Evolutionary conservation across 495 filamentous ascomycete species (phyloP).

Genomic region (Daldinia vernicosa): DNA sequence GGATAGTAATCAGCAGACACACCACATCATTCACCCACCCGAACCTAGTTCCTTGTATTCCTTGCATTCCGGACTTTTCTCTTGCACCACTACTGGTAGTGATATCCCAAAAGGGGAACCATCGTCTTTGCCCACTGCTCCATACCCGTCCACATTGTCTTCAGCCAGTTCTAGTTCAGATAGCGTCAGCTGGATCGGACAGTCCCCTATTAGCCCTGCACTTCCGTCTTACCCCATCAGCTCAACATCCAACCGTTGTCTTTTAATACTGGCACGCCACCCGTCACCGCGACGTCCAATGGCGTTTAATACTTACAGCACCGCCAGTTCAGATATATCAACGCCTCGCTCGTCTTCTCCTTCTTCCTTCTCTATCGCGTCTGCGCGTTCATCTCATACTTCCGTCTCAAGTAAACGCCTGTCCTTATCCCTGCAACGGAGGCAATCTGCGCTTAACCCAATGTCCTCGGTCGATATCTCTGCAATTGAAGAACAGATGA

Average conservation of each 20-base stretch:
- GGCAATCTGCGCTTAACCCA: slow-evolving; percentile 62
- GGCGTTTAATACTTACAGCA: slow-evolving; percentile 59
- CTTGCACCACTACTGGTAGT: slow-evolving; percentile 47
- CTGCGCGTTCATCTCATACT: slow-evolving; percentile 60
- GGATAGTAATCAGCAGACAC: slow-evolving; percentile 43
- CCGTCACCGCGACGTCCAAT: slow-evolving; percentile 50
- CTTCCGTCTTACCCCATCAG: slow-evolving; percentile 39
- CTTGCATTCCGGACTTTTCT: slow-evolving; percentile 46
- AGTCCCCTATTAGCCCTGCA: slow-evolving; percentile 35
- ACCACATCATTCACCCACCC: slow-evolving; percentile 34
- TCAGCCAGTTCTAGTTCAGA: slow-evolving; percentile 4
- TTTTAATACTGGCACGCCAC: slow-evolving; percentile 39
- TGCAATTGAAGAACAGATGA: slow-evolving; percentile 64
- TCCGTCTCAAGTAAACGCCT: slow-evolving; percentile 63
- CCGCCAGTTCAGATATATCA: slow-evolving; percentile 59
- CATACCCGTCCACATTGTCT: slow-evolving; percentile 12
- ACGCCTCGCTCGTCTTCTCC: slow-evolving; percentile 64
- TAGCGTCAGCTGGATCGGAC: slow-evolving; percentile 37
- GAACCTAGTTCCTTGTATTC: slow-evolving; percentile 40
- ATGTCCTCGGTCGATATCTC: slow-evolving; percentile 61
- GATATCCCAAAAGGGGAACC: slow-evolving; percentile 44
- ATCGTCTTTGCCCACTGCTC: slow-evolving; percentile 33
- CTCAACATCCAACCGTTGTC: slow-evolving; percentile 42
- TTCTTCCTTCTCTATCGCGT: slow-evolving; percentile 55
- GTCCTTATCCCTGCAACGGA: slow-evolving; percentile 58